Percentiles rank a stretch among this genome's conserved stretches.
Evolutionary conservation across 331 rosid genomes (phyloP).

Genomic region (Saraca asoca): DNA sequence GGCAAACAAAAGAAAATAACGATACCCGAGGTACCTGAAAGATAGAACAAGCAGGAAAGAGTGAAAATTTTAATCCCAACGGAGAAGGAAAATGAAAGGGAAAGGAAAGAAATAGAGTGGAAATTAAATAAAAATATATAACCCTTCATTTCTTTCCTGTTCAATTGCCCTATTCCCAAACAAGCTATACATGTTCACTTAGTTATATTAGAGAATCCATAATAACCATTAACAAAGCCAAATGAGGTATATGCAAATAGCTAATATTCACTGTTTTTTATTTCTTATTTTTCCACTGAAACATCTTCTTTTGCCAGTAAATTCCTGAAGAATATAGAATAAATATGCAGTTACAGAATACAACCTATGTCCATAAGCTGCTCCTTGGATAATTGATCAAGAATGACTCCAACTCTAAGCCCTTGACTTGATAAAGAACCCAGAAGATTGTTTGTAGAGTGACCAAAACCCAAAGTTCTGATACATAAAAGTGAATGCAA

Average conservation of each 20-base stretch:
- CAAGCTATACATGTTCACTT: no score
- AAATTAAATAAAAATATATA: no score
- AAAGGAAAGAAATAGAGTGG: no score
- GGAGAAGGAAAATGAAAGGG: no score
- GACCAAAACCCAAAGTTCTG: conserved; percentile 24
- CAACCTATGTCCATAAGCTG: conserved; percentile 50
- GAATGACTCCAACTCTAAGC: conserved; percentile 17
- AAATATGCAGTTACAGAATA: conserved; percentile 4
- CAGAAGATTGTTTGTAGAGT: conserved; percentile 15
- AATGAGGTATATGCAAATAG: background rate
- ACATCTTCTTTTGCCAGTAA: conserved; percentile 7
- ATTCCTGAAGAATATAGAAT: background rate
- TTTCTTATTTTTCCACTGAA: background rate
- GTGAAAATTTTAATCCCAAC: no score
- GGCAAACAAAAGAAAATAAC: no score
- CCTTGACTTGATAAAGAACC: conserved; percentile 31
- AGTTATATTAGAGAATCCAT: background rate
- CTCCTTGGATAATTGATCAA: conserved; percentile 26
- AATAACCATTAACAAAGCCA: background rate
- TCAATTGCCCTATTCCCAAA: no score
- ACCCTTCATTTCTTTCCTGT: no score
- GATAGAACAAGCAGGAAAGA: no score
- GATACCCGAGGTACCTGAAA: no score
- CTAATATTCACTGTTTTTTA: background rate
- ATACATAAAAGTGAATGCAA: conserved; percentile 26